Percentiles rank a stretch among this genome's conserved stretches.
Conservation (phyloP, 2,329 filamentous ascomycete species). For the Lecanicillium sp. region DNA sequence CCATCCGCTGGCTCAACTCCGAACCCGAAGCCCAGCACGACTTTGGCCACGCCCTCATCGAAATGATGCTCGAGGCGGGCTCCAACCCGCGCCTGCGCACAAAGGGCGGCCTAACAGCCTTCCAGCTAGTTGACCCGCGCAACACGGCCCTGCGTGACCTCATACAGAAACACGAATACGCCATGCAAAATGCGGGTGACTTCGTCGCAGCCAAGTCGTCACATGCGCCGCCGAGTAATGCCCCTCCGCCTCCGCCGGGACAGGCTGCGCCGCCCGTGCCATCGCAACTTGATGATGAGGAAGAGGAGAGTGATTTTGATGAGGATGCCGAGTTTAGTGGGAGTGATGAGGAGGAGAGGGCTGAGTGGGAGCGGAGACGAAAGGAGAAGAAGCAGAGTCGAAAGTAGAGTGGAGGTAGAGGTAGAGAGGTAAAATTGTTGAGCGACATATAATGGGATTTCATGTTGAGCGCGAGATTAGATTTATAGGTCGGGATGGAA, state of each 20-base stretch:
- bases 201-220: conserved; percentile 32
- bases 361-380: conserved; percentile 49
- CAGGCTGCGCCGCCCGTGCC: conserved; percentile 8
- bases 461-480: no score
- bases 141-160: conserved; percentile 54
- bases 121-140: conserved; percentile 64
- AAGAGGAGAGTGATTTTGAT: conserved; percentile 24
- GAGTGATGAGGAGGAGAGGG: conserved; percentile 56
- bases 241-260: conserved; percentile 12
- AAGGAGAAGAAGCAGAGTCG: conserved; percentile 27
- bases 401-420: not conserved
- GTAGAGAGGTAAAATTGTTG: no score
- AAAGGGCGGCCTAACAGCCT: conserved; percentile 62
- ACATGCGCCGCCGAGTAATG: conserved; percentile 12
- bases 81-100: conserved; percentile 51
- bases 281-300: conserved; percentile 18
- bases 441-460: no score
- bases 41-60: conserved; percentile 58
- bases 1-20: conserved; percentile 67
- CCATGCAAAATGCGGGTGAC: conserved; percentile 48
- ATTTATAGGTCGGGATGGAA: no score
- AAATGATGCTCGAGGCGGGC: conserved; percentile 78
- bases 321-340: conserved; percentile 55
- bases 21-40: conserved; percentile 55
- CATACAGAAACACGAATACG: conserved; percentile 65